Base-by-base conservation (phyloP, 805 yeast species). In the Lipomyces anomalus region DNA sequence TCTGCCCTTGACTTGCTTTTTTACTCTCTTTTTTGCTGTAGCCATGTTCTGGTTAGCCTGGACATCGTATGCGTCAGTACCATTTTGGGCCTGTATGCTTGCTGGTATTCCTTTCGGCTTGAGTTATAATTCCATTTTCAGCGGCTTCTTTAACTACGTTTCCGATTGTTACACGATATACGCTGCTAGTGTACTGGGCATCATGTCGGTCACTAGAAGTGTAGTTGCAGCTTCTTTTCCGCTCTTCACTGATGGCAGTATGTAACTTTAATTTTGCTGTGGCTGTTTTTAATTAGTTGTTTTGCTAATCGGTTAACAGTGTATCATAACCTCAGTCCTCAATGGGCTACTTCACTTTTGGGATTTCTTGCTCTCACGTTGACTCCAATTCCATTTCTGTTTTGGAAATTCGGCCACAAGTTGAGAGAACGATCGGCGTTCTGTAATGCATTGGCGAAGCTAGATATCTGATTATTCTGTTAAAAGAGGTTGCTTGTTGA, bases 111-210 rank as follows among this genome's bases (percentile, higher is more conserved):
- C 78, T 18, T 77, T 76, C 58, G 78, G 78, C 2, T 68, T 82
- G 59, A 84, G 89, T 7, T 68, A 84, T 48, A 73, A 83, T 44
- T 67, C 83, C 56, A 75, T 84, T 44, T 84, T 84, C 69, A 80
- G 82, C 64, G 70, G 84, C 18, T 75, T 78, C 36, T 69, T 84
- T 58, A 74, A 79, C 42, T 84, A 83, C 61, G 81, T 82, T 63
- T 47, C 55, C 16, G 55, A 50, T 30, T 52, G 55, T 36, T 52
- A 52, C 39, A 43, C 34, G 22, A 50, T 50, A 33, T 50, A 47
- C 34, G 57, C 57, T 17, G 55, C 57, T 5, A 39, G 47, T 21
- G 56, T 53, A n/a, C 53, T 46, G 17, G 56, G 55, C 4, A 45
- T 50, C 38, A 41, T 48, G 48, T 35, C 45, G 28, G 46, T 52